These are phyloP conservation scores for Ustilago xerochloae DNA, from an alignment of 1,284 basidiomycete species.

Conservation along the genomic window DNA sequence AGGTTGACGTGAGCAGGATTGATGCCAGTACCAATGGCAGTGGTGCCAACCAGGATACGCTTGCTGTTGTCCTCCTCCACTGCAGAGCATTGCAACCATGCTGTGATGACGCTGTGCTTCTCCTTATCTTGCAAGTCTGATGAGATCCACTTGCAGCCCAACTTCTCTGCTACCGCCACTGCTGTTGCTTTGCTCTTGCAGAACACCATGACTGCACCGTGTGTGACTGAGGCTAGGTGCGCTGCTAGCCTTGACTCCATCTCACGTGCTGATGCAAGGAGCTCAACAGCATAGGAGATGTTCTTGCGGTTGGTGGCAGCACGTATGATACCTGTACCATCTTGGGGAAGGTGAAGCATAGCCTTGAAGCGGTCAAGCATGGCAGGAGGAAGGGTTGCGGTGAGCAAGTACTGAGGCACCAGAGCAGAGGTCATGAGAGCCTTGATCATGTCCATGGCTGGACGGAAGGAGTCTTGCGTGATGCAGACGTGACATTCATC, in stretches of 20 bases:
- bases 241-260: neutral
- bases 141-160: neutral
- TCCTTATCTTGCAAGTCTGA: constrained; percentile 1
- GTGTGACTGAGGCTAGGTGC: neutral
- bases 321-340: neutral
- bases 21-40: constrained; percentile 11
- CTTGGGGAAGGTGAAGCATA: neutral
- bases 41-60: constrained; percentile 1
- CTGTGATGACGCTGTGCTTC: neutral
- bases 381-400: constrained; percentile 1
- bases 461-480: neutral
- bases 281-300: neutral
- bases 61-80: neutral
- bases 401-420: constrained; percentile 2
- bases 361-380: constrained; percentile 1
- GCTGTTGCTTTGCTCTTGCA: neutral
- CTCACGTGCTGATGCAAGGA: neutral
- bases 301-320: constrained; percentile 9
- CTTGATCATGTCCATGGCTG: neutral
- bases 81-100: neutral
- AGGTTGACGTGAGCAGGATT: constrained; percentile 1
- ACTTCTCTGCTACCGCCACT: neutral
- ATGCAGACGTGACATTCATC: constrained; percentile 4
- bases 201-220: constrained; percentile 1
- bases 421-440: neutral